phyloP scores from a whole-genome alignment of 2,329 filamentous ascomycete genomes.

The Orbilia ellipsospora region DNA sequence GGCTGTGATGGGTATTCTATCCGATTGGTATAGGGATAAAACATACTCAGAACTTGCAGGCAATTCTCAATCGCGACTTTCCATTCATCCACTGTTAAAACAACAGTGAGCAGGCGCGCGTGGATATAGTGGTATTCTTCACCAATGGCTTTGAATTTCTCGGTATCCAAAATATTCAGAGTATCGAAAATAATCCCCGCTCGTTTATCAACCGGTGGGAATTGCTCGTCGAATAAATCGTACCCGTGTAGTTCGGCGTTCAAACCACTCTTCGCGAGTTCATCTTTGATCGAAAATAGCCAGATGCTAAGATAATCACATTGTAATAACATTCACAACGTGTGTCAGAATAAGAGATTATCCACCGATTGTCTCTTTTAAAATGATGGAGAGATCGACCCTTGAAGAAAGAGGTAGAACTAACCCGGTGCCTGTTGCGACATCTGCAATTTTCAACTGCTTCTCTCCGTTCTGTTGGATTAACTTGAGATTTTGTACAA shows the following conservation, averaged over 20 bases:
- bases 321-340: not conserved
- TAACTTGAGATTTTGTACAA: slow-evolving; percentile 10
- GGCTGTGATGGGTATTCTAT: not conserved
- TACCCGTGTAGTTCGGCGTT: slow-evolving; percentile 35
- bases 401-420: not conserved
- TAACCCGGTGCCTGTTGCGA: slow-evolving; percentile 49
- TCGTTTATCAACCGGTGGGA: slow-evolving; percentile 29
- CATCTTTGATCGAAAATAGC: slow-evolving; percentile 42
- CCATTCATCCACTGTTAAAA: slow-evolving; percentile 43
- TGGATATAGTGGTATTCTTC: slow-evolving; percentile 37
- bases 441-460: slow-evolving; percentile 37
- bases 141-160: slow-evolving; percentile 21
- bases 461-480: slow-evolving; percentile 1
- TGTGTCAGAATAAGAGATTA: not conserved
- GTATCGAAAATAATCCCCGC: slow-evolving; percentile 31
- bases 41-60: slow-evolving; percentile 36
- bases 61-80: slow-evolving; percentile 35
- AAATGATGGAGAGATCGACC: no score
- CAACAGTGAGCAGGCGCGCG: slow-evolving; percentile 22
- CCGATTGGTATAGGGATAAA: not conserved
- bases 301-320: slow-evolving; percentile 24
- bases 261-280: slow-evolving; percentile 21
- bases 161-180: slow-evolving; percentile 36
- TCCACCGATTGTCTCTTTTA: no score
- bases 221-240: slow-evolving; percentile 43